Conservation (phyloP, 495 filamentous ascomycete genomes). For the Penicillium ochrochloron region DNA sequence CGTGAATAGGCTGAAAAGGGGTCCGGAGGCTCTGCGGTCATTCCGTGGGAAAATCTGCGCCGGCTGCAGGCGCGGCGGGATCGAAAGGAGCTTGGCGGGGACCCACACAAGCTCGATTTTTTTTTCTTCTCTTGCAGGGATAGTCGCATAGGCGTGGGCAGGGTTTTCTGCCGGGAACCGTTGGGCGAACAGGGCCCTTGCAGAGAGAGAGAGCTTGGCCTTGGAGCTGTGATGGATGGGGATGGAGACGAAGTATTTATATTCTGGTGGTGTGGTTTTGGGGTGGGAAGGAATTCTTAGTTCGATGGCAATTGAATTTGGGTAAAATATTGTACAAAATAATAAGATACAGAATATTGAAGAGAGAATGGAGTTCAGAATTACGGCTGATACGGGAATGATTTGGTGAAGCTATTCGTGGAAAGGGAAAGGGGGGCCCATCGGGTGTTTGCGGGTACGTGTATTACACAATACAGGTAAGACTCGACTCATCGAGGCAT, state of each 20-base stretch:
- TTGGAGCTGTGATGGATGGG: background rate
- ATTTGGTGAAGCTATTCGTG: background rate
- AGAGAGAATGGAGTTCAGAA: background rate
- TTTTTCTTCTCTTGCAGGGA: background rate
- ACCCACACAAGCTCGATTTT: constrained; percentile 37
- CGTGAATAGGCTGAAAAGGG: background rate
- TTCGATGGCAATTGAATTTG: background rate
- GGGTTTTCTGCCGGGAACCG: constrained; percentile 27
- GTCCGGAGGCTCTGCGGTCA: constrained; percentile 29
- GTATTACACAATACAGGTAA: constrained; percentile 21
- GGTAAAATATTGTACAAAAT: background rate
- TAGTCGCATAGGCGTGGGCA: constrained; percentile 14
- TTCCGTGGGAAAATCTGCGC: constrained; percentile 24
- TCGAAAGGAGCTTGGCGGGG: constrained; percentile 34
- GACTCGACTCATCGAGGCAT: constrained; percentile 28
- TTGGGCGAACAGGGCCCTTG: constrained; percentile 22
- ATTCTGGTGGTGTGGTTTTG: background rate
- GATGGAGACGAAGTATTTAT: background rate
- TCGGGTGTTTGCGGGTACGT: constrained; percentile 32
- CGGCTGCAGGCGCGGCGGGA: constrained; percentile 32
- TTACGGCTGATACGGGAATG: background rate
- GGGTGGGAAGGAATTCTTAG: background rate
- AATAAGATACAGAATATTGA: background rate
- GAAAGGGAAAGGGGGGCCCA: background rate
- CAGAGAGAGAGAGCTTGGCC: background rate